Percentiles rank a stretch among this genome's conserved stretches.
phyloP scores from a whole-genome alignment of 345 rosid genomes.

The Eucalyptus tenuipes region DNA sequence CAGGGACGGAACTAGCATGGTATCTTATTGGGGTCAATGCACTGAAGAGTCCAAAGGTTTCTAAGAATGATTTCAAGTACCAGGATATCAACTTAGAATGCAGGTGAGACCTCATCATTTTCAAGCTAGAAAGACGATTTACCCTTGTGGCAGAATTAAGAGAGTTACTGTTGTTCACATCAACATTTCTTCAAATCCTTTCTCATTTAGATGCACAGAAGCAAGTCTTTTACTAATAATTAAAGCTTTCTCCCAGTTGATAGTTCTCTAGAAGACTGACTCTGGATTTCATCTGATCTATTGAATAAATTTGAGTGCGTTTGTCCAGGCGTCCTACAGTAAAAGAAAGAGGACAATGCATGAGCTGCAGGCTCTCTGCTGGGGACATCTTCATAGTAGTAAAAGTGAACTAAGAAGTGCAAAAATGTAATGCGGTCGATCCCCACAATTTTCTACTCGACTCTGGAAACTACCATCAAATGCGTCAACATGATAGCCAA shows the following conservation, averaged over 20 bases:
- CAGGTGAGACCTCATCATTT: conserved; percentile 21
- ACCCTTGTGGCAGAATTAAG: background rate
- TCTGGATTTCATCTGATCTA: conserved; percentile 11
- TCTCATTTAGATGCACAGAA: background rate
- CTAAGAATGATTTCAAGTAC: background rate
- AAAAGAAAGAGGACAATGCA: background rate
- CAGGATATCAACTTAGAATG: background rate
- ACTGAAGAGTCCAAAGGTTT: background rate
- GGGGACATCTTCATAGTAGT: background rate
- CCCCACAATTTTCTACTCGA: background rate
- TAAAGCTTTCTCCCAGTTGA: conserved; percentile 6
- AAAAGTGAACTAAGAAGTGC: background rate
- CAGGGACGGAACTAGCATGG: background rate
- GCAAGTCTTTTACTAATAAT: conserved; percentile 6
- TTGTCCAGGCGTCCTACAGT: conserved; percentile 17
- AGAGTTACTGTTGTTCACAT: background rate
- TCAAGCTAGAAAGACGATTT: background rate
- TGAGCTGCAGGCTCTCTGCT: conserved; percentile 9
- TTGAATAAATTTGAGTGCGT: conserved; percentile 17
- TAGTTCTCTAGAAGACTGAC: conserved; percentile 12
- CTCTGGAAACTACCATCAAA: background rate
- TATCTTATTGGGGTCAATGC: fast-evolving
- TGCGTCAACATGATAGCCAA: background rate
- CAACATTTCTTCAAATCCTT: background rate
- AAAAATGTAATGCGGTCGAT: background rate